Conservation (phyloP, 192 early-diverging fungal genomes). For the Allomyces macrogynus region DNA sequence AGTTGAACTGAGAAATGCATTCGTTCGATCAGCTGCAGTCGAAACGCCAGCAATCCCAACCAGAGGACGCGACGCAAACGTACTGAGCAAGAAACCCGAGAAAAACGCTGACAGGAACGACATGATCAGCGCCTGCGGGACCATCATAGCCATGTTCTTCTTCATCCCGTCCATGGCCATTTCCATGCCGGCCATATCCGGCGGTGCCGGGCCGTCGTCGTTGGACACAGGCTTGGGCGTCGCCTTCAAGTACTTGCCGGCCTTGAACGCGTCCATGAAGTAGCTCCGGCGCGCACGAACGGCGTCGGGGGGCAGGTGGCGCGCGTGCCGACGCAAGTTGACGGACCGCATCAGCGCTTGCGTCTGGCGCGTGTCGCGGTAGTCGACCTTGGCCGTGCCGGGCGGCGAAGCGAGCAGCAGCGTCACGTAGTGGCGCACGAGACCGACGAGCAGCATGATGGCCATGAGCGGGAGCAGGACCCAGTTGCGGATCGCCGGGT, state of each 20-base stretch:
- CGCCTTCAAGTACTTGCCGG: conserved; percentile 70
- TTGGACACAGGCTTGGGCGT: conserved; percentile 26
- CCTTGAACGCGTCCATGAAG: conserved; percentile 55
- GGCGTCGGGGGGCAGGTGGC: conserved; percentile 44
- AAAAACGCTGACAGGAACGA: conserved; percentile 98
- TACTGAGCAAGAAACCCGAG: conserved; percentile 86
- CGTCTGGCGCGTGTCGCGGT: not conserved
- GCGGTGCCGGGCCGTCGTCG: conserved; percentile 58
- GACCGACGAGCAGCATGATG: conserved; percentile 90
- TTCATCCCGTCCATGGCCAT: conserved; percentile 96
- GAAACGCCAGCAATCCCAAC: not conserved
- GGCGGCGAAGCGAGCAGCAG: conserved; percentile 65
- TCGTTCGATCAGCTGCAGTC: not conserved
- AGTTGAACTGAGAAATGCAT: conserved; percentile 47
- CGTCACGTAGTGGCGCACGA: conserved; percentile 82
- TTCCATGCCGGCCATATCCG: conserved; percentile 81
- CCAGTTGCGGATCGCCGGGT: conserved; percentile 60
- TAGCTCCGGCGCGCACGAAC: conserved; percentile 52
- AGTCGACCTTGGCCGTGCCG: not conserved
- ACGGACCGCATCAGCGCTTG: conserved; percentile 57
- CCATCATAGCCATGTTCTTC: conserved; percentile 89
- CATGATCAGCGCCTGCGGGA: conserved; percentile 98
- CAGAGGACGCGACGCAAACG: conserved; percentile 8
- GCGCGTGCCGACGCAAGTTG: conserved; percentile 42
- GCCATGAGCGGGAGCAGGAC: conserved; percentile 91